A percentile compares a stretch with the other conserved stretches of the same genome.
Evolutionary conservation across 495 filamentous ascomycete species (phyloP).

Genomic region (Filosporella fistucella): DNA sequence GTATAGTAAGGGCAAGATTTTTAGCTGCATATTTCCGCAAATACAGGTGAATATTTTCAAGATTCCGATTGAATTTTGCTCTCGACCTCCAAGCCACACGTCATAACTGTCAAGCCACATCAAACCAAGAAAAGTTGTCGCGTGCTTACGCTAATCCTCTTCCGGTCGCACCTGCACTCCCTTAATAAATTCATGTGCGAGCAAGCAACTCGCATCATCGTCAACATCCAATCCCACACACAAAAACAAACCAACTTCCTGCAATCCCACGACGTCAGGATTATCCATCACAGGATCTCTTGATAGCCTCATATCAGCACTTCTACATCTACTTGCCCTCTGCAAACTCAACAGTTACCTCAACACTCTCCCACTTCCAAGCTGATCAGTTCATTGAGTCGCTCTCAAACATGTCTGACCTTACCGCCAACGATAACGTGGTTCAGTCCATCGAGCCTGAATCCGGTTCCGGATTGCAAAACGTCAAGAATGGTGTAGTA

Average conservation of each 20-base stretch:
- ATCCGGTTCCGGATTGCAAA: constrained; percentile 13
- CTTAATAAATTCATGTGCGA: constrained; percentile 16
- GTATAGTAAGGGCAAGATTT: no score
- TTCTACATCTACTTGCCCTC: not conserved
- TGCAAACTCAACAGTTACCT: constrained; percentile 1
- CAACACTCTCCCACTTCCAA: not conserved
- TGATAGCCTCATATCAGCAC: no score
- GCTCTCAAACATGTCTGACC: constrained; percentile 16
- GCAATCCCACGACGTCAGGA: not conserved
- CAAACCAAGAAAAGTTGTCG: constrained; percentile 7
- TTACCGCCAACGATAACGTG: constrained; percentile 11
- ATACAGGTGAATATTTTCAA: no score
- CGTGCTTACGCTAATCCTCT: constrained; percentile 6
- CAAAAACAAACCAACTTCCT: constrained; percentile 6
- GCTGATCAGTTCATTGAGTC: not conserved
- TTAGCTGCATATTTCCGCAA: no score
- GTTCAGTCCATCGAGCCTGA: constrained; percentile 20
- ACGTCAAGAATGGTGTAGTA: constrained; percentile 25
- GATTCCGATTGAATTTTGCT: not conserved
- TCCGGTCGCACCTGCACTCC: constrained; percentile 14
- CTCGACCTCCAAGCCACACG: no score
- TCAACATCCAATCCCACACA: constrained; percentile 1
- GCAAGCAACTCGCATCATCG: constrained; percentile 7
- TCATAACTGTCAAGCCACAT: constrained; percentile 1
- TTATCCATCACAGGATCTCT: constrained; percentile 1